A percentile compares a stretch with the other conserved stretches of the same genome.
phyloP scores from a whole-genome alignment of 257 asterid genomes.

The Gentiana macrophylla region DNA sequence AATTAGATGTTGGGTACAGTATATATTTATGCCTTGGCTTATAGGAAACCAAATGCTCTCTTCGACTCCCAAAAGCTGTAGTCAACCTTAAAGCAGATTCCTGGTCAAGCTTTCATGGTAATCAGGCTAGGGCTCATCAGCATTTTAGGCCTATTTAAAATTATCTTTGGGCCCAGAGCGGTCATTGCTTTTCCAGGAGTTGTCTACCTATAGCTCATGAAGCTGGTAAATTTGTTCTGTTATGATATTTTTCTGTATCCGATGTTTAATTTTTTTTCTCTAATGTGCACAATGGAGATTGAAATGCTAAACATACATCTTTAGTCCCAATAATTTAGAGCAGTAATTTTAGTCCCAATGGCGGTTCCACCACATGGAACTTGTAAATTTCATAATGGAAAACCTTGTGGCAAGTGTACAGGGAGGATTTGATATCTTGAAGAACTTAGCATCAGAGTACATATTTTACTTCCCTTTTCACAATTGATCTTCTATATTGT shows the following conservation, averaged over 20 bases:
- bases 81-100: slow-evolving; percentile 35
- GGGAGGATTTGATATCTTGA: no score
- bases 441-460: no score
- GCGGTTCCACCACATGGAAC: no score
- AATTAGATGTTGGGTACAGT: slow-evolving; percentile 11
- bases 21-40: slow-evolving; percentile 27
- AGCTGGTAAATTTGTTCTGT: slow-evolving; percentile 22
- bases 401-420: no score
- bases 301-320: neutral
- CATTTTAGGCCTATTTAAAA: slow-evolving; percentile 25
- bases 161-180: slow-evolving; percentile 25
- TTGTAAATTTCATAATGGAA: no score
- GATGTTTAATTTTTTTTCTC: neutral
- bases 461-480: no score
- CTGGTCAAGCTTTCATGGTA: slow-evolving; percentile 22
- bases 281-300: slow-evolving; percentile 1
- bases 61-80: slow-evolving; percentile 42
- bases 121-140: slow-evolving; percentile 25
- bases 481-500: no score
- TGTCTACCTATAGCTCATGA: slow-evolving; percentile 35
- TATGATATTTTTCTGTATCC: slow-evolving; percentile 5
- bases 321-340: neutral
- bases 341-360: neutral
- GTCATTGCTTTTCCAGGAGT: slow-evolving; percentile 28
- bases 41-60: slow-evolving; percentile 62